Conservation (phyloP, 179 eudicot species). For the Spergularia azorica region DNA sequence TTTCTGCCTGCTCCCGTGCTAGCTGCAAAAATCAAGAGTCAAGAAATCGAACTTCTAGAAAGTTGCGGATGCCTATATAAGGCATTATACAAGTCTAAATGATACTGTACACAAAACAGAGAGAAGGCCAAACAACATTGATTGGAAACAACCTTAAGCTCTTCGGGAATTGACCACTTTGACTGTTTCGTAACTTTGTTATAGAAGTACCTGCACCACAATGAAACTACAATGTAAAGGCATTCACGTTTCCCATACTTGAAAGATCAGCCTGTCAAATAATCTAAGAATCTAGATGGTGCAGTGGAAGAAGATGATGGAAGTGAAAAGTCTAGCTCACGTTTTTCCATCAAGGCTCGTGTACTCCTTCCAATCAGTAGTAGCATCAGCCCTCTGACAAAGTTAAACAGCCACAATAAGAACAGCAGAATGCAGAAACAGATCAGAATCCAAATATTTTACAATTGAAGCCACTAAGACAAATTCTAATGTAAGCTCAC, state of each 20-base stretch:
- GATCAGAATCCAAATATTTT: neutral
- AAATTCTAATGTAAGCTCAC: neutral
- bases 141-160: slow-evolving; percentile 60
- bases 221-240: slow-evolving; percentile 9
- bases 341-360: slow-evolving; percentile 76
- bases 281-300: slow-evolving; percentile 12
- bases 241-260: slow-evolving; percentile 4
- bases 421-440: neutral
- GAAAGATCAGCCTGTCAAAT: slow-evolving; percentile 1
- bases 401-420: slow-evolving; percentile 13
- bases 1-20: slow-evolving; percentile 68
- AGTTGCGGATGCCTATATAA: neutral
- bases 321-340: slow-evolving; percentile 41
- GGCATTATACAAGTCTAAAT: neutral
- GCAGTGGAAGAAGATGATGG: neutral
- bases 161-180: slow-evolving; percentile 90
- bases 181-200: slow-evolving; percentile 81
- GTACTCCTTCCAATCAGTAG: slow-evolving; percentile 92
- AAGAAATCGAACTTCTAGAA: neutral
- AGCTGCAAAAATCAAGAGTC: slow-evolving; percentile 40
- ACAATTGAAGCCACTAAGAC: slow-evolving; percentile 3
- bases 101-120: neutral
- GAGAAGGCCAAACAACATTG: neutral
- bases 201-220: slow-evolving; percentile 65
- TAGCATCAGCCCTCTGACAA: slow-evolving; percentile 91